Evolutionary conservation across 768 basidiomycete genomes (phyloP).

Genomic region (Mycena sanguinolenta): DNA sequence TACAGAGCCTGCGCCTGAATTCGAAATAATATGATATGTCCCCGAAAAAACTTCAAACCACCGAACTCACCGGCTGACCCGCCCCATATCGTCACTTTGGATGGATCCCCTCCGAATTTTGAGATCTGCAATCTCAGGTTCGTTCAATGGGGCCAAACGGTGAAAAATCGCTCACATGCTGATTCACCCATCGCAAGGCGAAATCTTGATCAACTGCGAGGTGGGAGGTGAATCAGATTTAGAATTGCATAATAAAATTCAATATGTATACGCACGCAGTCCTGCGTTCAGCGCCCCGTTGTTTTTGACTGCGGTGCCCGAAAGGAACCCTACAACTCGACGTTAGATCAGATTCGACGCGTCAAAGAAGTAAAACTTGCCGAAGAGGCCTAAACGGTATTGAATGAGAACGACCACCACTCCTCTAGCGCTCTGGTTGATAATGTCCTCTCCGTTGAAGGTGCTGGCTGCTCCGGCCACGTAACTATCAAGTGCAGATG

Average conservation of each 20-base stretch:
- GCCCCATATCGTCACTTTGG: conserved; percentile 44
- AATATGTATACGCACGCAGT: conserved; percentile 37
- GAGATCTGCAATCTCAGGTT: conserved; percentile 30
- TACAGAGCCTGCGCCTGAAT: conserved; percentile 50
- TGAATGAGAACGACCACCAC: conserved; percentile 56
- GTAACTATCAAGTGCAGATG: conserved; percentile 44
- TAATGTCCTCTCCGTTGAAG: conserved; percentile 52
- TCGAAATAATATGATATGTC: background rate
- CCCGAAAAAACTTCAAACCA: background rate
- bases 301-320: conserved; percentile 45
- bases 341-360: background rate
- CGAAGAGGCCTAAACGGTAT: conserved; percentile 58
- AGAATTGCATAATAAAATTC: conserved; percentile 10
- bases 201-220: conserved; percentile 48
- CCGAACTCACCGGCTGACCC: conserved; percentile 36
- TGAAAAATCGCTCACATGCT: conserved; percentile 38
- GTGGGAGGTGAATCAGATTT: background rate
- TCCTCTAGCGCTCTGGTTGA: conserved; percentile 49
- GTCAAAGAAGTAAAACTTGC: background rate
- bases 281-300: conserved; percentile 50
- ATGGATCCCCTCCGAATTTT: conserved; percentile 41
- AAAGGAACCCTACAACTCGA: conserved; percentile 44
- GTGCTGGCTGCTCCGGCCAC: conserved; percentile 43
- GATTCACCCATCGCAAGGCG: conserved; percentile 49
- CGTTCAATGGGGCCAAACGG: background rate